These are phyloP conservation scores for Volvox africanus DNA, from an alignment of 139 green algal genomes.

Conservation along the genomic window DNA sequence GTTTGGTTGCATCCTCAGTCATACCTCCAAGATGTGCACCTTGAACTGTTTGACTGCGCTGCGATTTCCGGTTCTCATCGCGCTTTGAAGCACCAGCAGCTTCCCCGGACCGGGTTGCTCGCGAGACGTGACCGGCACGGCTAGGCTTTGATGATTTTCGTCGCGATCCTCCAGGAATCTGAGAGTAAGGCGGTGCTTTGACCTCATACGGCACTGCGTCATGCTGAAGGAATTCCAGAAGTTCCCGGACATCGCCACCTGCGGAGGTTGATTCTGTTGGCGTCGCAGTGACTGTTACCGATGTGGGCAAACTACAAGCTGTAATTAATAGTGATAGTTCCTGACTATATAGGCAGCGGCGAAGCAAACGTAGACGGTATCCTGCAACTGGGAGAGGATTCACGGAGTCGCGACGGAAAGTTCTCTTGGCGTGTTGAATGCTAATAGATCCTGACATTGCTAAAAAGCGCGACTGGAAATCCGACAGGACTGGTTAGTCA, in stretches of 20 bases:
- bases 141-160: background rate
- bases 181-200: background rate
- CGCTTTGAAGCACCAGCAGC: background rate
- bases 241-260: background rate
- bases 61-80: background rate
- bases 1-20: background rate
- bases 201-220: slow-evolving; percentile 22
- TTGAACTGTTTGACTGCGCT: background rate
- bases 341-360: slow-evolving; percentile 2
- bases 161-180: background rate
- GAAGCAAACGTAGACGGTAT: background rate
- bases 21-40: background rate
- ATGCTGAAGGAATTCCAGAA: slow-evolving; percentile 17
- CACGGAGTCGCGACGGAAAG: background rate
- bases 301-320: background rate
- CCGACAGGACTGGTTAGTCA: no score
- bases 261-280: background rate
- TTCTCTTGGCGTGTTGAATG: background rate
- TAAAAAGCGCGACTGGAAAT: background rate
- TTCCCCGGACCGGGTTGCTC: background rate
- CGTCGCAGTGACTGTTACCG: background rate
- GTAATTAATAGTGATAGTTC: background rate
- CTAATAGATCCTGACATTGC: background rate
- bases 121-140: background rate
- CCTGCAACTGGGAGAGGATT: background rate